Evolutionary conservation across 441 rosid species (phyloP), one percentile per base, ranked within the genome.

Genomic region (Eugenia klotzschiana): DNA sequence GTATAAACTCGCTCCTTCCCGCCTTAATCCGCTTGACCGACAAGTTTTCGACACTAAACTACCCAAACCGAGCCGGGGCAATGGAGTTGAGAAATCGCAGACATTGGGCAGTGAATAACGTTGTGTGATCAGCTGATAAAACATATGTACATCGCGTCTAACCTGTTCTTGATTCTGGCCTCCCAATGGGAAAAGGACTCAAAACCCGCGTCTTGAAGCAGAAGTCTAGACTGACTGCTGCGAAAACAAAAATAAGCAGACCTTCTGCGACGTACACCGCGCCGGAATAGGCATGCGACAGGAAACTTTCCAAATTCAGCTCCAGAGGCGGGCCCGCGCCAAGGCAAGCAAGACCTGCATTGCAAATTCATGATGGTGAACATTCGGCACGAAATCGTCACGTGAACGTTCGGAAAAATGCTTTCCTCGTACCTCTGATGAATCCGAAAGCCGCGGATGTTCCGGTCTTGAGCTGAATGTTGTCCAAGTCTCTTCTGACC

Each of bases 401-500:
- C 33, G 2, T 27, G n/a, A 8, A 25, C 6, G 0, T 5, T 18
- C 0, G n/a, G 22, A 20, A 73, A 55, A 40, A 40, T 8, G 29
- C 26, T 64, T 41, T 43, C 33, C 6, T 83, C 29, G 15, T 91
- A 95, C 98, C 98, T 93, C 94, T 94, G 6, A 93, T 94, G 58
- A 94, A 87, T 54, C 92, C 95, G 57, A 96, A 96, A 85, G 99
- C 98, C 1, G 95, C 98, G 51, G 87, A 87, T 10, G 97, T 92
- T 81, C 99, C 98, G 0, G 94, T 85, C 84, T 96, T 96, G 2
- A 95, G 93, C 84, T 93, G 97, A 84, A 89, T 80, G 84, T 95
- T 87, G 82, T 94, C 95, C 89, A 95, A 85, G 87, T 96, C 98
- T 86, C 96, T 87, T 89, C 98, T 88, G 12, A 96, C 90, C 33